Evolutionary conservation across 495 filamentous ascomycete species (phyloP), one percentile per base, ranked within the genome.

Genomic region (Penicillium simplicissimum): DNA sequence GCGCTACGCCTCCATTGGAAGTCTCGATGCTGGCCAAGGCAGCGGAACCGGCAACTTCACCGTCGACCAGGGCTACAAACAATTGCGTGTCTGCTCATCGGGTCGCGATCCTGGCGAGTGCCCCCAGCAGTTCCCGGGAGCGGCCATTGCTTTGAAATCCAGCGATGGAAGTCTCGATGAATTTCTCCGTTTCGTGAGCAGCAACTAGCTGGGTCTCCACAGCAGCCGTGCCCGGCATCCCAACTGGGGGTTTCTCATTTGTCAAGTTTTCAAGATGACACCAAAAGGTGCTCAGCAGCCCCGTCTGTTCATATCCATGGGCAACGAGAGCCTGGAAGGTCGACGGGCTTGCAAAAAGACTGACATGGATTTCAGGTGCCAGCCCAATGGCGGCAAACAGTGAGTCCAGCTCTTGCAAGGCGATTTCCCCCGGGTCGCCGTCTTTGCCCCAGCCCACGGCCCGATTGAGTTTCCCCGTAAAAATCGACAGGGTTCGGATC

Each of bases 61-160:
- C 51, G 34, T 59, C 35, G 17, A 61, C 34, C n/a, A 31, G 31
- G 4, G 57, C 58, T 21, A 63, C 21, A 48, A 63, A 61, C 11
- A 70, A 34, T 52, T 15, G 17, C 4, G 52, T 60, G 48, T 65
- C 62, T 40, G 34, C 7, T 14, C 58, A 47, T 13, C 17, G 52
- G 15, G 59, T 51, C 21, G 58, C 67, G 28, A 69, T 60, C 31
- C 31, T 38, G 10, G 67, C 60, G 35, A 67, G 42, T 8, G 34
- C 35, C 0, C 53, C 31, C 8, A 68, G 56, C 7, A 68, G 28
- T 28, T 59, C 58, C 4, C 25, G 58, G n/a, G 58, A 37, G 17
- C 59, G 62, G 15, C 62, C 59, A 15, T 60, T 59, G 25, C 43
- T 54, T 21, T 54, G 47, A 48, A 68, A 65, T 31, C 66, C 62